These are phyloP conservation scores for Pezicula carpinea DNA, from an alignment of 2,329 filamentous ascomycete species.

Conservation along the genomic window DNA sequence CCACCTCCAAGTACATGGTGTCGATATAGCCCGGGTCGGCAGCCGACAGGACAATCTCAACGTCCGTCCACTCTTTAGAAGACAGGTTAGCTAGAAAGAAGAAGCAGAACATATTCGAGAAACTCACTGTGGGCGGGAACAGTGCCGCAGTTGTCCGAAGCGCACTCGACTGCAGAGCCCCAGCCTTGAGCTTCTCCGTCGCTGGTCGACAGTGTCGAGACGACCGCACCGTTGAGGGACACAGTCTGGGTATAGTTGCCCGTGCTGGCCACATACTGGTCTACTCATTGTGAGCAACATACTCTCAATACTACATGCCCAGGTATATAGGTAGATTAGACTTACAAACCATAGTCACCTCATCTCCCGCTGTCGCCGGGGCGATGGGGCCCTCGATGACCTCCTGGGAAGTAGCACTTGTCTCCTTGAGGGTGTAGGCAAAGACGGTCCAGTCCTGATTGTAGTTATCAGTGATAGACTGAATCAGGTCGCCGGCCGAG, in stretches of 20 bases:
- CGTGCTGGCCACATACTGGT: constrained; percentile 35
- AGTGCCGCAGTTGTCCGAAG: constrained; percentile 6
- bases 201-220: constrained; percentile 41
- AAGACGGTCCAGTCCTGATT: constrained; percentile 36
- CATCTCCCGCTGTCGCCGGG: constrained; percentile 23
- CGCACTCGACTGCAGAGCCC: constrained; percentile 33
- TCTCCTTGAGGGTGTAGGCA: constrained; percentile 37
- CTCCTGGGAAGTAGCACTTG: constrained; percentile 19
- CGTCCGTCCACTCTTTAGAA: constrained; percentile 5
- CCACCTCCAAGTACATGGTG: background rate
- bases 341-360: constrained; percentile 34
- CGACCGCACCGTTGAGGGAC: constrained; percentile 30
- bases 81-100: background rate
- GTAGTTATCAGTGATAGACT: constrained; percentile 40
- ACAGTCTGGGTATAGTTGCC: constrained; percentile 38
- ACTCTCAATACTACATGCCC: constrained; percentile 19
- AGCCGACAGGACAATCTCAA: constrained; percentile 6
- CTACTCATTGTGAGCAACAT: constrained; percentile 2
- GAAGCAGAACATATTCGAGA: background rate
- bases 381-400: constrained; percentile 26
- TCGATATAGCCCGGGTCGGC: constrained; percentile 4
- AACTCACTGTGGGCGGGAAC: constrained; percentile 7
- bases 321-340: no score
- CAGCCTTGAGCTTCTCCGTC: constrained; percentile 38
- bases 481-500: constrained; percentile 40